Evolutionary conservation across 352 stramenopile species (phyloP), one percentile per base, ranked within the genome.

Genomic region (Phytophthora citrophthora): DNA sequence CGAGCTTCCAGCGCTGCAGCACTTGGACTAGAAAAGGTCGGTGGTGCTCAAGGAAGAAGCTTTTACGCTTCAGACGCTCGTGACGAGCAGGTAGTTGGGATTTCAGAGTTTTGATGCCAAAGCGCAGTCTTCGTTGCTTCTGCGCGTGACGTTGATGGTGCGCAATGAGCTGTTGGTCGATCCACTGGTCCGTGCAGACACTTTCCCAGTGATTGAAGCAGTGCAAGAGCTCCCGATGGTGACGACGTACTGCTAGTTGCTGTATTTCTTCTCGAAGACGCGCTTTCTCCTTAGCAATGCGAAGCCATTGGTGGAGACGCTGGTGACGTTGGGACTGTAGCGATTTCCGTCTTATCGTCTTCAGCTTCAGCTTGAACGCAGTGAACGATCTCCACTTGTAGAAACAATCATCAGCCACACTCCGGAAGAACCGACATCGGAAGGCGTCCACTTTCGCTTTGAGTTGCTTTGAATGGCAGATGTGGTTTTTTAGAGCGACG

Each of bases 161-260:
- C 2, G 54, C 51, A 2, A 81, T n/a, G 11, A 86, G 57, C 7
- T 74, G 58, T 3, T 59, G 41, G 1, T 70, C 45, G 36, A 81
- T 59, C 73, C 77, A 87, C 36, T 26, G 46, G 24, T 87, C 77
- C 7, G 75, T 87, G 38, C 62, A 69, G n/a, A 83, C 77, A 26
- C 72, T 83, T 53, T 86, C 77, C 77, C 77, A 86, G 43, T 83
- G 77, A 18, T 40, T 61, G 24, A 86, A 73, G 47, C 59, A 74
- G 9, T 13, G 6, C 0, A 36, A 0, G 11, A 83, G 57, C 0
- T 61, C 24, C 3, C 59, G 59, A 5, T 18, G 18, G 5, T 44
- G 61, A 7, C 57, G 65, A 2, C 53, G 51, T 4, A n/a, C 20
- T 20, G 47, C 39, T 2, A 72, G 69, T 3, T 53, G 24, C 5